Conservation (phyloP, 179 eudicot genomes). For the Patellifolia procumbens region DNA sequence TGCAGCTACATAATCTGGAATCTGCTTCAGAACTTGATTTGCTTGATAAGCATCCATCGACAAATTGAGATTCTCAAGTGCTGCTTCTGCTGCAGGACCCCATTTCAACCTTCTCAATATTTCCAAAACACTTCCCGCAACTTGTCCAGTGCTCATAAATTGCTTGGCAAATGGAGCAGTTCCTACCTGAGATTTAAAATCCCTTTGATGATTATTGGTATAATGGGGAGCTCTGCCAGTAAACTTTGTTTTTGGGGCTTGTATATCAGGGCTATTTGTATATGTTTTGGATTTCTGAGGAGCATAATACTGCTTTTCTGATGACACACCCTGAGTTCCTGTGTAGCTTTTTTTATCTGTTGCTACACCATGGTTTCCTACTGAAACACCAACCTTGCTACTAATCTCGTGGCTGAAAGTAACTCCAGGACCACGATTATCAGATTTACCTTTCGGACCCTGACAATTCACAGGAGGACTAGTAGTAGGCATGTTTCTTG, state of each 20-base stretch:
- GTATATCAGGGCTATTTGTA: conserved; percentile 37
- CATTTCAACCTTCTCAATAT: conserved; percentile 67
- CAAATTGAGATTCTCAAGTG: conserved; percentile 64
- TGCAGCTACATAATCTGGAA: conserved; percentile 72
- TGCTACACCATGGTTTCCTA: conserved; percentile 28
- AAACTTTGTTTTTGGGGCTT: conserved; percentile 37
- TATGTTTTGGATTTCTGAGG: conserved; percentile 45
- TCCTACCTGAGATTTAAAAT: conserved; percentile 39
- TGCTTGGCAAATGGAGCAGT: conserved; percentile 45
- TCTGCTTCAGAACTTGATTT: conserved; percentile 84
- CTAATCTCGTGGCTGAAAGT: conserved; percentile 31
- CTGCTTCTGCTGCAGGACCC: conserved; percentile 79
- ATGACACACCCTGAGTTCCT: conserved; percentile 25
- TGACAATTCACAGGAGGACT: conserved; percentile 36
- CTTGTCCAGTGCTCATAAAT: conserved; percentile 38
- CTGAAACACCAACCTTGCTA: conserved; percentile 32
- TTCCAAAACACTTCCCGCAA: conserved; percentile 54
- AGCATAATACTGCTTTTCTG: conserved; percentile 38
- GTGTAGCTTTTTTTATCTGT: conserved; percentile 23
- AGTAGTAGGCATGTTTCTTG: conserved; percentile 35
- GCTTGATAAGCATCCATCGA: conserved; percentile 87
- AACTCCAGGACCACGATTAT: conserved; percentile 37
- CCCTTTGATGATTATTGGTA: conserved; percentile 38
- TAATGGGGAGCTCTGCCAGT: conserved; percentile 37
- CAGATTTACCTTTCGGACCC: conserved; percentile 38